These are phyloP conservation scores for Byssochlamys sp. DNA, from an alignment of 2,329 filamentous ascomycete species.

Conservation along the genomic window DNA sequence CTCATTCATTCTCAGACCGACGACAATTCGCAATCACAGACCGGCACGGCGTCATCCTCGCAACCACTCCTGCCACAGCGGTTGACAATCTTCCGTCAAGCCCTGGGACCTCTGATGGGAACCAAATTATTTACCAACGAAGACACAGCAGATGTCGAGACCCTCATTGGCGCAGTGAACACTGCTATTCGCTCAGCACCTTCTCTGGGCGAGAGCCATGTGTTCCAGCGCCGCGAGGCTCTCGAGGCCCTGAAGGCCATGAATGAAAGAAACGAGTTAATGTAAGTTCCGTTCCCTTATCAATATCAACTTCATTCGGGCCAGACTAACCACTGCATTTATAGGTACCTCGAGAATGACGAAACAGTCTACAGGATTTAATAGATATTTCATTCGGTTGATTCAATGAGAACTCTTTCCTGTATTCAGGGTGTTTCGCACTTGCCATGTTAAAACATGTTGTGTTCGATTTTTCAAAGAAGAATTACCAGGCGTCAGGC, in stretches of 20 bases:
- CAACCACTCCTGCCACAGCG: slow-evolving; percentile 45
- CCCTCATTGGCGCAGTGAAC: slow-evolving; percentile 73
- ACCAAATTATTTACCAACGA: slow-evolving; percentile 69
- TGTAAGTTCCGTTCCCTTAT: slow-evolving; percentile 57
- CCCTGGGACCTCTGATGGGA: slow-evolving; percentile 73
- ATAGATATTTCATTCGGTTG: slow-evolving; percentile 5
- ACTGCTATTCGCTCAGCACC: slow-evolving; percentile 45
- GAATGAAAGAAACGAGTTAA: slow-evolving; percentile 78
- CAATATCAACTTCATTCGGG: slow-evolving; percentile 27
- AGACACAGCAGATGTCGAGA: slow-evolving; percentile 67
- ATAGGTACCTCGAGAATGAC: slow-evolving; percentile 41
- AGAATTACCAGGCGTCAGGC: neutral
- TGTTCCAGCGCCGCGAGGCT: slow-evolving; percentile 64
- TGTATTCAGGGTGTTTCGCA: neutral
- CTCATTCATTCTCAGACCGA: slow-evolving; percentile 47
- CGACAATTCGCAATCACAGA: slow-evolving; percentile 41
- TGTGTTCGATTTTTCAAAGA: neutral
- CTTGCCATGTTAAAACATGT: neutral
- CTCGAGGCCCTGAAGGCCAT: slow-evolving; percentile 67
- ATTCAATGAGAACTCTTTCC: neutral
- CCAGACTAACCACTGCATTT: slow-evolving; percentile 8
- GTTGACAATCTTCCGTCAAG: slow-evolving; percentile 64
- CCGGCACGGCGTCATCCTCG: slow-evolving; percentile 32
- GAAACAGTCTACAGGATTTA: slow-evolving; percentile 63
- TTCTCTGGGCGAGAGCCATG: slow-evolving; percentile 40